A percentile compares a stretch with the other conserved stretches of the same genome.
Conservation (phyloP, 345 rosid species). For the Lepidium africanum region DNA sequence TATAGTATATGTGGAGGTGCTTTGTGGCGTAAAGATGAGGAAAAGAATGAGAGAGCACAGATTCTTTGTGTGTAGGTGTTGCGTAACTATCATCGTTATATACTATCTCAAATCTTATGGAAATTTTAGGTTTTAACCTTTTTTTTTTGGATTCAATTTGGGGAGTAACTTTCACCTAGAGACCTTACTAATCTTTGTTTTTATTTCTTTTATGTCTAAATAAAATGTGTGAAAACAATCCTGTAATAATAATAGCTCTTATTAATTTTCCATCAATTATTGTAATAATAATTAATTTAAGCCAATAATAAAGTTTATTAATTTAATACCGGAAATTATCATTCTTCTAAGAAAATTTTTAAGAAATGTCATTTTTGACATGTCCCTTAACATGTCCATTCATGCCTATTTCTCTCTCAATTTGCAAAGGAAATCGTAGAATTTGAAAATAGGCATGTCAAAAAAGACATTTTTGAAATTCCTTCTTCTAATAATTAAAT, state of each 20-base stretch:
- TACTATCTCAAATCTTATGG: constrained; percentile 15
- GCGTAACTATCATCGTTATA: constrained; percentile 20
- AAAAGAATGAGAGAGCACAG: constrained; percentile 22
- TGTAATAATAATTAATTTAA: neutral
- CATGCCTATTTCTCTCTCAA: no score
- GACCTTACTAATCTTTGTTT: constrained; percentile 16
- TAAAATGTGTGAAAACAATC: neutral
- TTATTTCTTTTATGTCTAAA: neutral
- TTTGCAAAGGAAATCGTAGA: no score
- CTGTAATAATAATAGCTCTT: neutral
- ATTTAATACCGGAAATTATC: no score
- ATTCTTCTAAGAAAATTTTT: no score
- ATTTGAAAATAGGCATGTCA: no score
- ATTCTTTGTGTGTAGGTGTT: constrained; percentile 33
- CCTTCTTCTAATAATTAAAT: no score
- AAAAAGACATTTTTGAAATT: no score
- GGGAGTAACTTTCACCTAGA: constrained; percentile 14
- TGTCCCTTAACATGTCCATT: no score
- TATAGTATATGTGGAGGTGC: constrained; percentile 9
- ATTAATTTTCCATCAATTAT: neutral
- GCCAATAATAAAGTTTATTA: neutral
- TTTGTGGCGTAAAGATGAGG: constrained; percentile 28
- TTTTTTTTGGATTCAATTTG: neutral
- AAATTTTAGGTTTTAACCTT: constrained; percentile 15
- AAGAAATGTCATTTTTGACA: no score